Conservation (phyloP, 2,329 filamentous ascomycete species). For the Fusarium brachygibbosum region DNA sequence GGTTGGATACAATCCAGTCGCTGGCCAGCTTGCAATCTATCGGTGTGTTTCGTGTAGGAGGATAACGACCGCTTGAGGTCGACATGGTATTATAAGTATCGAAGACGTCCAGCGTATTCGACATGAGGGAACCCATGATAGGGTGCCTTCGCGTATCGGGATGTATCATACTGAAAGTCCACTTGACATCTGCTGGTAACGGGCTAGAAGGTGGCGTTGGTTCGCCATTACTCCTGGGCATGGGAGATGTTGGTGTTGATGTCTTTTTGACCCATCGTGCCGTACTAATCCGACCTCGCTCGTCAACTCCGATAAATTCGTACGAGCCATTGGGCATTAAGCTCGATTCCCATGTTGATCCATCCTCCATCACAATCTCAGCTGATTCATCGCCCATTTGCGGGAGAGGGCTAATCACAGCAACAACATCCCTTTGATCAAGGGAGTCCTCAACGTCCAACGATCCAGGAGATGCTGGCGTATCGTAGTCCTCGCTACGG, state of each 20-base stretch:
- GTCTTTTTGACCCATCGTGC: constrained; percentile 76
- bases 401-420: constrained; percentile 74
- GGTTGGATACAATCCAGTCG: constrained; percentile 41
- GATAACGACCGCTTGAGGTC: constrained; percentile 62
- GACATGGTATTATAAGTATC: constrained; percentile 74
- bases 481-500: constrained; percentile 75
- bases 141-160: constrained; percentile 78
- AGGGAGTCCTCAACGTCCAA: constrained; percentile 62
- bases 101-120: constrained; percentile 74
- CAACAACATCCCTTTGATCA: constrained; percentile 69
- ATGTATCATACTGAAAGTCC: constrained; percentile 83
- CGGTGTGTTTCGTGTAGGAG: constrained; percentile 58
- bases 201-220: constrained; percentile 45
- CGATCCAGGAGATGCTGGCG: constrained; percentile 41
- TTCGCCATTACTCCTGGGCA: constrained; percentile 36
- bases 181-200: constrained; percentile 64
- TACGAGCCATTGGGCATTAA: constrained; percentile 70
- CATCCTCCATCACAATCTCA: constrained; percentile 76
- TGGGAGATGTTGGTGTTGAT: constrained; percentile 41
- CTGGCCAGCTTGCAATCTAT: constrained; percentile 41
- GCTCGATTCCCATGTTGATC: constrained; percentile 69
- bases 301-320: constrained; percentile 73
- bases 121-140: constrained; percentile 77
- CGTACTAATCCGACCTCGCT: constrained; percentile 69
- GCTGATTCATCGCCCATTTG: constrained; percentile 64